Base-by-base conservation (phyloP, 352 stramenopile genomes). In the Pythium coloratum region DNA sequence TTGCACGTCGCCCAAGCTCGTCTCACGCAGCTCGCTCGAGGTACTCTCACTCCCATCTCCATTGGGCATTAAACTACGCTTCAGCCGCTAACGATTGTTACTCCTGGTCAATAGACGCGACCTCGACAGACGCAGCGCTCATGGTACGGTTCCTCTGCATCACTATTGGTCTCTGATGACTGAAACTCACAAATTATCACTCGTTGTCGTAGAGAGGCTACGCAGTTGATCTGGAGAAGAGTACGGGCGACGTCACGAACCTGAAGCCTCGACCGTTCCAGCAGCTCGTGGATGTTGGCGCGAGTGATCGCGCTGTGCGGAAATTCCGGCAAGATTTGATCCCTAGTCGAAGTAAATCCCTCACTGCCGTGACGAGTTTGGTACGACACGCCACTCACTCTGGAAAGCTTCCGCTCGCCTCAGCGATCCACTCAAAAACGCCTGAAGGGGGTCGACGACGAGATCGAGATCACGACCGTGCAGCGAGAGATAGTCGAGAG, bases 1-100 rank as follows among this genome's bases (percentile, higher is more conserved):
- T 72, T 94, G 9, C 86, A 94, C 55, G 84, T 78, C 8, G 78
- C 86, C 6, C 86, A 94, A 66, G 86, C 90, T 57, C 81, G 78
- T 1, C 73, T 92, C 26, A 82, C 83, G 3, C 84, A 92, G 62
- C 14, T 82, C 1, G 82, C 84, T 10, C 69, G 82, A 83, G 81
- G 83, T 91, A 64, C 10, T 5, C 36, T 40, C 18, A 32, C 54
- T 28, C 6, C 14, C n/a, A 14, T 24, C 4, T 32, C 3, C 46
- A 30, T 10, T 14, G 5, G 20, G 5, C 3, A 14, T 53, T 30
- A 6, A 6, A 20, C 20, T 36, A 47, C 26, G 12, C 14, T 34
- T 18, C 7, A 10, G 14, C 7, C 40, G 24, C 49, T 51, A 24
- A 47, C 24, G 33, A 26, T 18, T 44, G 36, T 13, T 46, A 24